Evolutionary conservation across 2,329 filamentous ascomycete genomes (phyloP), one percentile per base, ranked within the genome.

Genomic region (Sphaceloma murrayae): DNA sequence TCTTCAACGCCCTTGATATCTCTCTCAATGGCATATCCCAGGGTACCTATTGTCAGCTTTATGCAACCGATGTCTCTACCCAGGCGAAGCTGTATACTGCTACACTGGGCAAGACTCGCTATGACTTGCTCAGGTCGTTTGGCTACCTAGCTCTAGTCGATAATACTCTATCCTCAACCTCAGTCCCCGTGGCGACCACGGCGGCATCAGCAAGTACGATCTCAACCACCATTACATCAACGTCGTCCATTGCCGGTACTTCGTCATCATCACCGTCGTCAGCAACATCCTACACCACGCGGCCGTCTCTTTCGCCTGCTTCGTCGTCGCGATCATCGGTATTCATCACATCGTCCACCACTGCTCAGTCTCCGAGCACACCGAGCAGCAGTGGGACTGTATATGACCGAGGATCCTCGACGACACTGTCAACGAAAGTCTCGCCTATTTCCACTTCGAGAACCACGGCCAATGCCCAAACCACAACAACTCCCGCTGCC

Each of bases 31-130:
- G 58, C 7, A 33, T 46, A 14, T 51, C 56, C 1, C 46, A 58
- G 22, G 57, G 60, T 10, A 58, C 59, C 22, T 58, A 59, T 34
- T 65, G 62, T 46, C 51, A 56, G 21, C 42, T 65, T 26, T 65
- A 62, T 51, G 16, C 44, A 6, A 17, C 18, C 13, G 43, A 34
- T 21, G 34, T 17, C 24, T 29, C 32, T 11, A 43, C 29, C 34
- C 48, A 52, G 32, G 44, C 21, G 30, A 18, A 14, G 7, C 17
- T 43, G 24, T 38, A 4, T 17, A 43, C 17, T 33, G 38, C 9
- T n/a, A 43, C 38, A 3, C 18, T 30, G 21, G 10, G 5, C 7
- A 36, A 36, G 8, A 32, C 32, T 5, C 22, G 31, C 1, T 49
- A 49, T 27, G 45, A 49, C 6, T 13, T 46, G 14, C 32, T 44